Percentiles rank a stretch among this genome's conserved stretches.
Conservation (phyloP, 768 basidiomycete species). For the Hypsizygus marmoreus region DNA sequence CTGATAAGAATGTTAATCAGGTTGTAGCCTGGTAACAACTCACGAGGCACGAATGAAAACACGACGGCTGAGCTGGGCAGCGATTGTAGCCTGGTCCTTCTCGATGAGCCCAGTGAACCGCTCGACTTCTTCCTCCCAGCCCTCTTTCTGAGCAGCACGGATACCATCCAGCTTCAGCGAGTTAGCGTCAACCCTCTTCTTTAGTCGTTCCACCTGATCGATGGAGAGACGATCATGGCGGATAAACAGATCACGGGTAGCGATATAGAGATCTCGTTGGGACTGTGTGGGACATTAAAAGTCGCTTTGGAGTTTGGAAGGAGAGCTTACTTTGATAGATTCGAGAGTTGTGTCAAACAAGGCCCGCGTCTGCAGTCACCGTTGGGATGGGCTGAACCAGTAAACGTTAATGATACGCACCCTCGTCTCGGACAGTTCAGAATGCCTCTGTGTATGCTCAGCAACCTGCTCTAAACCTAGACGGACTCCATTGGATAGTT, state of each 20-base stretch:
- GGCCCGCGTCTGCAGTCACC: conserved; percentile 50
- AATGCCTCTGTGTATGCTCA: conserved; percentile 65
- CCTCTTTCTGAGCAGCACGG: conserved; percentile 70
- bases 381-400: background rate
- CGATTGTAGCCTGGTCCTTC: conserved; percentile 83
- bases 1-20: conserved; percentile 1
- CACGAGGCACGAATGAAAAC: conserved; percentile 89
- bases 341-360: conserved; percentile 74
- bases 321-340: conserved; percentile 62
- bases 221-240: conserved; percentile 87
- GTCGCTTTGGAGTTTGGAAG: background rate
- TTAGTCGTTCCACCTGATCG: conserved; percentile 86
- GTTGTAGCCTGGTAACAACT: conserved; percentile 19
- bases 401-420: conserved; percentile 41
- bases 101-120: conserved; percentile 71
- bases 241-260: conserved; percentile 83
- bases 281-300: conserved; percentile 37
- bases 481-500: conserved; percentile 76
- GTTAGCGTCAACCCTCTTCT: conserved; percentile 80
- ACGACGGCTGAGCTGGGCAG: conserved; percentile 70
- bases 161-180: conserved; percentile 77
- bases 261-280: conserved; percentile 85
- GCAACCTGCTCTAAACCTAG: conserved; percentile 70
- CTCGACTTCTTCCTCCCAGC: conserved; percentile 88
- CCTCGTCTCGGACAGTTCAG: conserved; percentile 73